These are phyloP conservation scores for Aureobasidium sp. DNA, from an alignment of 2,329 filamentous ascomycete species.

Conservation along the genomic window DNA sequence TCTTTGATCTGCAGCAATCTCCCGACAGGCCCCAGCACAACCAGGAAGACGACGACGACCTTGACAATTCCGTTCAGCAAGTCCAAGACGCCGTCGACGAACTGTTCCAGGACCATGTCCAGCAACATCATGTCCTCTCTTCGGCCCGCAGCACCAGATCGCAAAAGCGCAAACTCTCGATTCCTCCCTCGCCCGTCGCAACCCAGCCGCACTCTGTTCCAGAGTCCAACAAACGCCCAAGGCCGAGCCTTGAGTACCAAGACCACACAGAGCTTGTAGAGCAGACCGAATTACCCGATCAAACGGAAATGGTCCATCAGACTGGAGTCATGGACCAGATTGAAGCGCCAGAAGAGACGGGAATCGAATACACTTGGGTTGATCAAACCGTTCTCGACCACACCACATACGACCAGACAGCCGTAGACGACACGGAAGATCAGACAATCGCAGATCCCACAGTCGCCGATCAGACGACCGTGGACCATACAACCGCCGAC, in stretches of 20 bases:
- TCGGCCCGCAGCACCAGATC: conserved; percentile 5
- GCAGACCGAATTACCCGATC: too few relatives aligned
- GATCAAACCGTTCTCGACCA: too few relatives aligned
- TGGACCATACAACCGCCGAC: conserved; percentile 5
- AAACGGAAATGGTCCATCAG: too few relatives aligned
- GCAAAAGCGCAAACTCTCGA: conserved; percentile 12
- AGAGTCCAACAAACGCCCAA: not conserved
- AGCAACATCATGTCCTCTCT: not conserved
- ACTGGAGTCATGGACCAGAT: too few relatives aligned
- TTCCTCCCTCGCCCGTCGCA: not conserved
- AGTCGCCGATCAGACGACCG: not conserved
- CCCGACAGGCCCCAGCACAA: not conserved
- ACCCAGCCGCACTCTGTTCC: not conserved
- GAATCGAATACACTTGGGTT: too few relatives aligned
- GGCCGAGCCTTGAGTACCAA: not conserved
- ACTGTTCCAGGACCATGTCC: not conserved
- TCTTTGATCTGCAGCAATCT: conserved; percentile 12
- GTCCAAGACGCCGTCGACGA: conserved; percentile 11
- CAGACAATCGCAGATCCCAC: conserved; percentile 15
- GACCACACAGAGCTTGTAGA: too few relatives aligned
- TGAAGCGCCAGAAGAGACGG: too few relatives aligned
- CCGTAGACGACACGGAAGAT: conserved; percentile 1
- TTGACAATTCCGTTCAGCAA: conserved; percentile 10
- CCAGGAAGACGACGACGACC: conserved; percentile 7
- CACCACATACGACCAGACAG: not conserved